Conservation (phyloP, 257 asterid genomes). For the Verbena officinalis region DNA sequence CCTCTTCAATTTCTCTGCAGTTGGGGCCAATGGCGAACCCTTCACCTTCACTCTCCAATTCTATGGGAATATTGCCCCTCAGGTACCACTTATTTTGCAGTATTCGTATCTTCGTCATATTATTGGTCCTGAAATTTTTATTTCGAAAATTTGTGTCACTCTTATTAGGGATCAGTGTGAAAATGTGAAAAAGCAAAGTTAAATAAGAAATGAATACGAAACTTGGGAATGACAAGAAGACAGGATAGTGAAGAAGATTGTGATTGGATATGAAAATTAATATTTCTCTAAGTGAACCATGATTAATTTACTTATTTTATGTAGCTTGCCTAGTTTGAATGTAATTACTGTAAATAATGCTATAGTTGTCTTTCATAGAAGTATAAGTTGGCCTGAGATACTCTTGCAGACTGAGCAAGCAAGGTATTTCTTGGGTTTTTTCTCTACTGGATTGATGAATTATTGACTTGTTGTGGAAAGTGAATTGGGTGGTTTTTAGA, state of each 20-base stretch:
- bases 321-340: neutral
- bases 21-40: constrained; percentile 56
- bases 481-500: neutral
- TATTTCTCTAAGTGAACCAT: constrained; percentile 8
- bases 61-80: constrained; percentile 62
- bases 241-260: neutral
- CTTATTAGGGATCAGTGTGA: constrained; percentile 7
- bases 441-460: neutral
- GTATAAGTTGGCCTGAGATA: neutral
- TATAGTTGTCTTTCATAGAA: neutral
- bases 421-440: neutral
- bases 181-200: neutral
- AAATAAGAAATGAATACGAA: neutral
- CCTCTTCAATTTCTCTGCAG: constrained; percentile 66
- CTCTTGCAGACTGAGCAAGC: neutral
- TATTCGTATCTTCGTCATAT: neutral
- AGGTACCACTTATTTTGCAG: constrained; percentile 40
- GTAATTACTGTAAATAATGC: neutral
- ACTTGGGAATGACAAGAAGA: neutral
- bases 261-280: neutral
- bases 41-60: constrained; percentile 64
- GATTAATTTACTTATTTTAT: constrained; percentile 7
- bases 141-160: neutral
- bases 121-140: neutral
- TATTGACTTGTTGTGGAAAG: neutral